These are phyloP conservation scores for Tetraselmis chui DNA, from an alignment of 139 green algal species.

Conservation along the genomic window DNA sequence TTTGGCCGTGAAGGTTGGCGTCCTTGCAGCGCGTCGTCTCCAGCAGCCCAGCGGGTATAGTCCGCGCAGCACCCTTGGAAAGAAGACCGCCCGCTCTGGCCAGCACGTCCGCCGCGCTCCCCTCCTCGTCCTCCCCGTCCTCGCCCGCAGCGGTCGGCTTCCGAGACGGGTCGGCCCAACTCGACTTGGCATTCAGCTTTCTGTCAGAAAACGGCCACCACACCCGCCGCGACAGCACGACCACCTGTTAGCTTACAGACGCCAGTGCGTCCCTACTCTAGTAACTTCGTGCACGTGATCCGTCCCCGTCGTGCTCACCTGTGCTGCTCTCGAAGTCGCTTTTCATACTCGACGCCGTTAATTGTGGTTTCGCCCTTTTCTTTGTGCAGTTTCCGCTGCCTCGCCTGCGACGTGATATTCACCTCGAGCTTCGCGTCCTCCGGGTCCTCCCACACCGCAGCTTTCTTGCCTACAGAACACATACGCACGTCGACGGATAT, in stretches of 20 bases:
- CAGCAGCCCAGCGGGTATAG: slow-evolving; percentile 40
- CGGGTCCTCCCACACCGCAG: slow-evolving; percentile 59
- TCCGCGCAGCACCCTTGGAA: slow-evolving; percentile 10
- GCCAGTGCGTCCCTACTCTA: too few relatives aligned
- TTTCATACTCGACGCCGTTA: slow-evolving; percentile 57
- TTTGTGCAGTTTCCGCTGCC: slow-evolving; percentile 63
- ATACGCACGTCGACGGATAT: too few relatives aligned
- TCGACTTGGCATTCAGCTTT: slow-evolving; percentile 3
- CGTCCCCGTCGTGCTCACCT: too few relatives aligned
- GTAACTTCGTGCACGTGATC: too few relatives aligned
- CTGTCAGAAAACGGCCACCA: too few relatives aligned
- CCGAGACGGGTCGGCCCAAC: background rate
- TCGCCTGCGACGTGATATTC: slow-evolving; percentile 30
- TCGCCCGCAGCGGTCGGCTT: background rate
- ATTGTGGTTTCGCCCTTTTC: slow-evolving; percentile 42
- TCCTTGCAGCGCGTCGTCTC: slow-evolving; percentile 68
- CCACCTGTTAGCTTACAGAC: too few relatives aligned
- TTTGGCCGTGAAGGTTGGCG: slow-evolving; percentile 57
- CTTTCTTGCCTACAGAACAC: background rate
- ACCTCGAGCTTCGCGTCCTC: slow-evolving; percentile 45
- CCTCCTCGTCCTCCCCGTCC: slow-evolving; percentile 15
- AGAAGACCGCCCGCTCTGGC: slow-evolving; percentile 28
- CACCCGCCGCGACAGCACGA: too few relatives aligned
- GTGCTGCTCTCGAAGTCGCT: slow-evolving; percentile 64
- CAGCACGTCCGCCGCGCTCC: slow-evolving; percentile 17